Base-by-base conservation (phyloP, 495 filamentous ascomycete species). In the Cetradonia linearis region DNA sequence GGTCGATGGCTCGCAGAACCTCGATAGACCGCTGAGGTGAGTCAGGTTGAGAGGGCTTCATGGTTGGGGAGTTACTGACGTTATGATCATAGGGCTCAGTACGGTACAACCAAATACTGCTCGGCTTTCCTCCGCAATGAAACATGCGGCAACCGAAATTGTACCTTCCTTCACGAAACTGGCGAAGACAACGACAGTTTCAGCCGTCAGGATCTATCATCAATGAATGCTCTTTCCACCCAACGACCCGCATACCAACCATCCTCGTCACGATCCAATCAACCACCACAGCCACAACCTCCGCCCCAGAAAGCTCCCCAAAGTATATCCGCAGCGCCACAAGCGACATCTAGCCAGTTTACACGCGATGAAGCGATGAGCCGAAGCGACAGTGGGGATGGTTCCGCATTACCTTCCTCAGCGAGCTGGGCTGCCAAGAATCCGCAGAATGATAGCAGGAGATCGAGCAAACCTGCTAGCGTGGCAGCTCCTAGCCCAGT, bases 51-150 rank as follows among this genome's bases (percentile, higher is more conserved):
- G 4, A 9, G 1, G 7, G 20, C 5, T 25, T 59, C 20, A 28
- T 11, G 46, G 23, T 1, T 34, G 9, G 33, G 25, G 18, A 4
- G n/a, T 56, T 27, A 28, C 11, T 59, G 42, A 67, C 78, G 61
- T 77, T 63, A 34, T 14, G 6, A 60, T 55, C 28, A 44, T 55
- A 86, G 92, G 68, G 94, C 94, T 6, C 94, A 97, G 71, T 88
- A 94, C 57, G 94, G 94, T 25, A 99, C 94, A 9, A 99, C 94
- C 3, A 99, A 99, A 71, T 99, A 99, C 70, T 99, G 93, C 72
- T 97, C 93, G 1, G 93, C 93, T 10, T 99, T 92, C 77, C 79
- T 99, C 28, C 84, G 94, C 25, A 87, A 90, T 57, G 93, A 99
- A 69, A 83, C 82, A 60, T 99, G 93, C 72, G 87, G 85, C 37